phyloP scores from a whole-genome alignment of 345 rosid genomes.

The Citrus australasica region DNA sequence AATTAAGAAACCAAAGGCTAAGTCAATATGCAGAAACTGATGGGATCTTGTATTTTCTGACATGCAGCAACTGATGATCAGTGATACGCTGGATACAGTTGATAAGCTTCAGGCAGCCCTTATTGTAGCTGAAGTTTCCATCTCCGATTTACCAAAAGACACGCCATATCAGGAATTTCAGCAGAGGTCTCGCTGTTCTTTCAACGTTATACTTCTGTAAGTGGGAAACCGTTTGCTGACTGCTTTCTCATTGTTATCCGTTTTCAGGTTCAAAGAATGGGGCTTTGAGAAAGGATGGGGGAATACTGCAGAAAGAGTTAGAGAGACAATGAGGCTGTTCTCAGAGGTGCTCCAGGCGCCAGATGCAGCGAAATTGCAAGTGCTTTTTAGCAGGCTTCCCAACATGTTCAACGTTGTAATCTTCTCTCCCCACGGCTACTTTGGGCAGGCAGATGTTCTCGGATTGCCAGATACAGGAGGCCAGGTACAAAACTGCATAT shows the following conservation, averaged over 20 bases:
- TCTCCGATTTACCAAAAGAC: constrained; percentile 51
- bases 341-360: constrained; percentile 56
- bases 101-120: constrained; percentile 63
- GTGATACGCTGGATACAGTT: constrained; percentile 51
- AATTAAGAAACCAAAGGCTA: background rate
- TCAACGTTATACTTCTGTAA: background rate
- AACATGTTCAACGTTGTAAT: constrained; percentile 76
- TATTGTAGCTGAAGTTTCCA: constrained; percentile 39
- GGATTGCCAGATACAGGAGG: constrained; percentile 98
- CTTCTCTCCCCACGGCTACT: constrained; percentile 89
- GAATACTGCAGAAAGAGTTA: constrained; percentile 41
- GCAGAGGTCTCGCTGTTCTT: constrained; percentile 37
- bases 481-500: constrained; percentile 41
- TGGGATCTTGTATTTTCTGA: background rate
- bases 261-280: constrained; percentile 42
- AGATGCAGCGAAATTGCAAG: constrained; percentile 49
- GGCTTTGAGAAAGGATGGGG: constrained; percentile 76
- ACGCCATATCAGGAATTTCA: constrained; percentile 60
- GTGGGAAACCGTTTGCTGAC: background rate
- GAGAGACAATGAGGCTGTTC: constrained; percentile 46
- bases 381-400: constrained; percentile 68
- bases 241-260: background rate
- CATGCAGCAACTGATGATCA: constrained; percentile 70
- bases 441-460: constrained; percentile 86
- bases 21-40: background rate